Evolutionary conservation across 306 rosid genomes (phyloP), one percentile per base, ranked within the genome.

Genomic region (Fragaria iinumae): DNA sequence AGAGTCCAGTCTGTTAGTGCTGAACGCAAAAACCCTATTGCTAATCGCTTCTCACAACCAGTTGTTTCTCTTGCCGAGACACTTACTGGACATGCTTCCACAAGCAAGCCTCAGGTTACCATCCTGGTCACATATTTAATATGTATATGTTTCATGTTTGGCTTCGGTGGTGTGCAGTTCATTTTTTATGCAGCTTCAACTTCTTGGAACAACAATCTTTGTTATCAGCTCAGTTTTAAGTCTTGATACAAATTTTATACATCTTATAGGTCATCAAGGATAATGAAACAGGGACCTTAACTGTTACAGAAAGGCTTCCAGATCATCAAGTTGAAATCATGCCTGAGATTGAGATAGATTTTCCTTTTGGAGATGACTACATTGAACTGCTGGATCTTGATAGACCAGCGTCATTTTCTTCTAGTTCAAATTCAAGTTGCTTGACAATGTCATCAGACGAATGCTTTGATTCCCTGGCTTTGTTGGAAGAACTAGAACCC

Each of bases 391-490:
- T 2, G 49, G 90, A 87, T 75, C 85, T 87, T 38, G 84, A 84
- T 23, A 44, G 0, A 27, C 88, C 80, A 21, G 68, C 75, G 25
- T 82, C 84, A 12, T 43, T 77, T 5, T 71, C 86, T 38, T 84
- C 84, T 39, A 77, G 90, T 56, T 84, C 88, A 38, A 83, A 55
- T 64, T 87, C 90, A 7, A 84, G 90, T 74, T 79, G 88, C 69
- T 0, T 80, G 77, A 77, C 83, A 8, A 74, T 77, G 72, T 77
- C 88, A 2, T 87, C 88, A 4, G 84, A 71, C n/a, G 86, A 82
- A 67, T 71, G 63, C 44, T 87, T 87, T 21, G 88, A 82, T 77
- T 16, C 69, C 2, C 56, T 74, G 65, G 86, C 59, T 9, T 45
- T 87, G 66, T 79, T 84, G 78, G 59, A 60, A 45, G 84, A 77